Evolutionary conservation across 1,139 yeast genomes (phyloP), one percentile per base, ranked within the genome.

Genomic region (Saccharomyces hybrid): DNA sequence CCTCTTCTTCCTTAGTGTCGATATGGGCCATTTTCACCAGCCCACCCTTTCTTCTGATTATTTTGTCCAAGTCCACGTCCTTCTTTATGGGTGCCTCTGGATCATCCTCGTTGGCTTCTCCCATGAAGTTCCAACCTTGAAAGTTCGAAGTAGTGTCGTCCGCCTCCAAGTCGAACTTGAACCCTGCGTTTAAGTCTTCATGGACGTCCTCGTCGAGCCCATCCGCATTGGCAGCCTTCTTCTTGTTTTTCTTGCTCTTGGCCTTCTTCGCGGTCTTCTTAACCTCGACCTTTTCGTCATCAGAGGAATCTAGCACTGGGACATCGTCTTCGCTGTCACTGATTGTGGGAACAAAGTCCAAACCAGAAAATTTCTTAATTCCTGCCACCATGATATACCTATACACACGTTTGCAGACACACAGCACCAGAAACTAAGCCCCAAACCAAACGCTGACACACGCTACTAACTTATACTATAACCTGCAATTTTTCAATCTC

Each of bases 1-100:
- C 72, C 4, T 67, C 71, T 8, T 68, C 73, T 14, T 71, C 75
- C 26, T 70, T 75, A 21, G 69, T 74, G 7, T 70, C 73, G 26
- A 76, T 66, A 42, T 81, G 80, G 16, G 80, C 82, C 62, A 82
- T 69, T 54, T 79, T 78, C 27, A 83, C 78, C 55, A 85, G 74
- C 50, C 90, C 91, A 71, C 93, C 91, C 64, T 84, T 86, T 71
- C 91, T 80, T 73, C 86, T 82, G 63, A 90, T 86, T 55, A 90
- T 90, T 28, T 83, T 84, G 66, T 90, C 96, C 62, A 90, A 76
- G 73, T 89, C 95, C n/a, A 90, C 96, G 56, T 83, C 88, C 60
- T 78, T 82, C 60, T 70, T 78, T 6, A 38, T 21, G 4, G 11
- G 21, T 58, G 54, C 63, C 32, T 55, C 64, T 16, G 60, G 63